Conservation (phyloP, 1,139 yeast species). For the Spencermartinsiella ligniputridi region DNA sequence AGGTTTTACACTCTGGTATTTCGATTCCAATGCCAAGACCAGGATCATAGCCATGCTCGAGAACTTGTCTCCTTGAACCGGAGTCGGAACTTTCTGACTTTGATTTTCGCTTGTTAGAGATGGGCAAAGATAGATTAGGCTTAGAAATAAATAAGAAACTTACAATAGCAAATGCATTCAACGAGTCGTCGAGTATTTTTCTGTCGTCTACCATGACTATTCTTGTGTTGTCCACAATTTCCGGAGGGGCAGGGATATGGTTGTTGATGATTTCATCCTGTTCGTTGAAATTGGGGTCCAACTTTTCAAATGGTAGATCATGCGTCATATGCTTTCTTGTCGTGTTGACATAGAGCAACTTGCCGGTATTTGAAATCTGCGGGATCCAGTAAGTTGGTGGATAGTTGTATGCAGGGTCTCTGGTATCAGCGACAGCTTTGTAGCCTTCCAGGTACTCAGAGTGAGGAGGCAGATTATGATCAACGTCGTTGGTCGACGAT, state of each 20-base stretch:
- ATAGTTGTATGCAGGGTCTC: constrained; percentile 13
- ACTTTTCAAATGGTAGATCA: constrained; percentile 25
- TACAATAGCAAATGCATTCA: background rate
- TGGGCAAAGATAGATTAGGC: background rate
- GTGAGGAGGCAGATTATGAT: constrained; percentile 3
- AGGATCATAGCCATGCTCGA: background rate
- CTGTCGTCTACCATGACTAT: constrained; percentile 2
- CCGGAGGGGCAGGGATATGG: background rate
- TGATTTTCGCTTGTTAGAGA: background rate
- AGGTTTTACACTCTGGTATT: constrained; percentile 4
- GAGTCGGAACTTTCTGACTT: constrained; percentile 1
- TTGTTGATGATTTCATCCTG: background rate
- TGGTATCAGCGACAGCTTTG: constrained; percentile 18
- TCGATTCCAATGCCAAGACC: background rate
- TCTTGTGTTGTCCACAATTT: background rate
- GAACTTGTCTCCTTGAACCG: background rate
- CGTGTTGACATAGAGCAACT: constrained; percentile 27
- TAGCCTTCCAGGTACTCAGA: constrained; percentile 16
- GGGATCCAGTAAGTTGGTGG: constrained; percentile 29
- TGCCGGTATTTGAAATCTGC: constrained; percentile 26
- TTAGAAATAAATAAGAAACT: too few species aligned
- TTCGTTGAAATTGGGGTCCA: constrained; percentile 1
- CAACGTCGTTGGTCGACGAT: constrained; percentile 8
- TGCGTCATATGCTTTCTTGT: constrained; percentile 20
- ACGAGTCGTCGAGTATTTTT: background rate